Base-by-base conservation (phyloP, 1,139 yeast species). In the Pichia terricola region DNA sequence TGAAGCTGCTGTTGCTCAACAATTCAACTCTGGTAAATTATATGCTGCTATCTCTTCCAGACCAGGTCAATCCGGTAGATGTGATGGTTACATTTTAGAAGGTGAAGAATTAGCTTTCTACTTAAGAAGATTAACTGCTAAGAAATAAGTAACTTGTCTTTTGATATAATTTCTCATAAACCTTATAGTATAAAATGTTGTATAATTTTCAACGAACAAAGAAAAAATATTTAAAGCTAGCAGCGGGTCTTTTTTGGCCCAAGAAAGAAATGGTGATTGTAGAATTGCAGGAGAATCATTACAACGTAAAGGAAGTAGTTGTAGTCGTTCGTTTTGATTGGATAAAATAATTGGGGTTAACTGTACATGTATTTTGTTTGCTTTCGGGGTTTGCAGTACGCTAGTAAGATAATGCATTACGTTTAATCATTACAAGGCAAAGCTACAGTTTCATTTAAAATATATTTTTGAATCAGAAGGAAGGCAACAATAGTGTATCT, bases 51-150 rank as follows among this genome's bases (percentile, higher is more conserved):
- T 91, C 69, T 88, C 98, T 62, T 91, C 98, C 52, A 89, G 99
- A 82, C 99, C 99, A 72, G 99, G 99, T 75, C 99, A 91, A 82
- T 84, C 95, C 61, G 99, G 99, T 76, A 94, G 99, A 80, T 83
- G 91, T 77, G 98, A 94, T 73, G 99, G 99, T 76, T 91, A 94
- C 94, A 83, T 91, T 76, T 86, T 94, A 73, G 99, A 91, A 81
- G 98, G 98, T 77, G 99, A 94, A 73, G 98, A 91, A 79, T 87
- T 91, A 74, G 97, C 97, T 73, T 91, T 91, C 95, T 91, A 91
- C 95, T 83, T 91, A 73, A 88, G 95, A 83, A 89, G 95, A 87
- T 80, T 91, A 77, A 81, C 96, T 71, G 91, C 96, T 72, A 91
- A 89, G 94, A 91, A 91, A 83, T 89, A 88, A 81, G 67, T 50